Evolutionary conservation across 768 basidiomycete species (phyloP), one percentile per base, ranked within the genome.

Genomic region (Phylloporus sp.): DNA sequence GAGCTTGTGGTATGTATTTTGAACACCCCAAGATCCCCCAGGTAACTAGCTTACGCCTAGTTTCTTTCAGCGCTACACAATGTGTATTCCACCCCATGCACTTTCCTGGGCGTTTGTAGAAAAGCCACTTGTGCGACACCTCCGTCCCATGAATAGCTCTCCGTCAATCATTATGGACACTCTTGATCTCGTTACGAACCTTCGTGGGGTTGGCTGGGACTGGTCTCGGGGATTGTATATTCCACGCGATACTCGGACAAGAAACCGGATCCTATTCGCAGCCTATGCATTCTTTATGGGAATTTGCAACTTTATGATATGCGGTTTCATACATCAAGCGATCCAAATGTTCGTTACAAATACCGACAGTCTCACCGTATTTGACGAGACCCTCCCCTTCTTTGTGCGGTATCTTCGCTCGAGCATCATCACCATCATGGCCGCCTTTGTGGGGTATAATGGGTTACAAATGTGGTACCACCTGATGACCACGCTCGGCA

Each of bases 161-260:
- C 45, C 45, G 10, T 44, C 50, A 1, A 26, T 39, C 31, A 10
- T 48, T 45, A 45, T 57, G 34, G 75, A 86, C 54, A 76, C 78
- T 2, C 60, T 75, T 11, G 82, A 85, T 47, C 71, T 86, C 22
- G 56, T 57, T 16, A 69, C 69, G 55, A 81, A 76, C 53, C 60
- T 80, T 16, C 80, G 84, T n/a, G 84, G 84, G 6, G 59, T 72
- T 44, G 81, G 80, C n/a, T 86, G 84, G 83, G 69, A 76, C 42
- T 85, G 80, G 77, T 80, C 81, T 3, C 58, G 66, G 22, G 56
- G 59, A 27, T 26, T 60, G n/a, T 52, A 60, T 35, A 23, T 68
- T 15, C 61, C 68, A 13, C 62, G 56, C 15, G 76, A 78, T 52
- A 72, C 70, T 4, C 75, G 77, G n/a, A 70, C 73, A 6, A 55